Conservation (phyloP, 495 filamentous ascomycete species). For the Annulohypoxylon moriforme region DNA sequence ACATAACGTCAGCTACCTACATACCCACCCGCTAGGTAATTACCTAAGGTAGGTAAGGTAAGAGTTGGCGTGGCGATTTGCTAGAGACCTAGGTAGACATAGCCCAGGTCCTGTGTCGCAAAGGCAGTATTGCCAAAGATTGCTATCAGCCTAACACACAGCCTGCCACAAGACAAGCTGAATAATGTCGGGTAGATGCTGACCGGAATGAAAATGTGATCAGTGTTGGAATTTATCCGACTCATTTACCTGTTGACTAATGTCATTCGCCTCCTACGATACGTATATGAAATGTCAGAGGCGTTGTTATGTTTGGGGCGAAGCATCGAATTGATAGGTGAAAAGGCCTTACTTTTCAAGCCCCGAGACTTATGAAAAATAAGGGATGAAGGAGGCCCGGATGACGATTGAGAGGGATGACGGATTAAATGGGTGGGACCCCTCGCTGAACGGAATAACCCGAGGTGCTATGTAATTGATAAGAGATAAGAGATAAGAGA, state of each 20-base stretch:
- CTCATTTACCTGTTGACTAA: background rate
- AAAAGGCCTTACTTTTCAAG: background rate
- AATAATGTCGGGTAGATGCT: no score
- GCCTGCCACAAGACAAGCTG: background rate
- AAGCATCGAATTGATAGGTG: background rate
- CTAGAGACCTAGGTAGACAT: background rate
- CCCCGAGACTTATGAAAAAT: background rate
- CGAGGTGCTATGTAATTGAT: background rate
- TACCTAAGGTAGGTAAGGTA: no score
- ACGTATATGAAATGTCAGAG: background rate
- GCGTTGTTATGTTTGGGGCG: background rate
- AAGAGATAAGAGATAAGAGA: background rate
- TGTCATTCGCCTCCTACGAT: no score
- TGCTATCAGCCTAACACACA: background rate
- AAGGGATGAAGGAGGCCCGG: background rate
- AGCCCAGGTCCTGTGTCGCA: background rate
- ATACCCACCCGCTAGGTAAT: background rate
- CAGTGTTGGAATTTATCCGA: background rate
- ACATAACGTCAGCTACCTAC: background rate
- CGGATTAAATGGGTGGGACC: background rate
- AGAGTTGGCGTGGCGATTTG: background rate
- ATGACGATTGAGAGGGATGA: background rate
- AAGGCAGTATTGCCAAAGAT: background rate
- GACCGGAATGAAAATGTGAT: background rate
- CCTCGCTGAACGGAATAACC: no score